Percentiles rank a stretch among this genome's conserved stretches.
Evolutionary conservation across 2,329 filamentous ascomycete species (phyloP).

Genomic region (Fusarium verticillioides): DNA sequence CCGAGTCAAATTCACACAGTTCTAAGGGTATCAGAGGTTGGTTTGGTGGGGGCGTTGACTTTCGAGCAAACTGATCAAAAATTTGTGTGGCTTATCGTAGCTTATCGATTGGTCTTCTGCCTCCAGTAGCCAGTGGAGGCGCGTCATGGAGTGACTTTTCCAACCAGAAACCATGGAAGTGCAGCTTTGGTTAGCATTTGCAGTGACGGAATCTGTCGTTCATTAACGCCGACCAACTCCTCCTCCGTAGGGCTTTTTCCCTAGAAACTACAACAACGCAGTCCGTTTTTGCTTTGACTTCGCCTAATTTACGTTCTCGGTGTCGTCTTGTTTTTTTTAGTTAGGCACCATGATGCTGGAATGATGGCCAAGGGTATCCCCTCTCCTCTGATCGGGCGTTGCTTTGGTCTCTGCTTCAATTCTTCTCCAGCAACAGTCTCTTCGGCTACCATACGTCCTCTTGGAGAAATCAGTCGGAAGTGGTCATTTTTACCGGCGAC

Average conservation of each 20-base stretch:
- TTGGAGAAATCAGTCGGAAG: conserved; percentile 20
- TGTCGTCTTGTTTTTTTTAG: conserved; percentile 37
- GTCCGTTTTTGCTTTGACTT: background rate
- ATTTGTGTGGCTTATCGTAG: conserved; percentile 55
- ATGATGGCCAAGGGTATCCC: conserved; percentile 56
- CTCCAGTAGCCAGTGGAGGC: conserved; percentile 33
- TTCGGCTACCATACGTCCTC: conserved; percentile 25
- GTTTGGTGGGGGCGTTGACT: conserved; percentile 40
- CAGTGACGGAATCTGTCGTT: conserved; percentile 33
- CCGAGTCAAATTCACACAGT: conserved; percentile 23
- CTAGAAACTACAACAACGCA: conserved; percentile 7
- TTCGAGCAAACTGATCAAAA: conserved; percentile 47
- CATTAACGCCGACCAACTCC: conserved; percentile 28
- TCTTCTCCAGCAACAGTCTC: conserved; percentile 40
- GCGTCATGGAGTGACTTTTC: conserved; percentile 55
- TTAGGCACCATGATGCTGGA: conserved; percentile 52
- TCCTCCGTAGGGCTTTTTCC: conserved; percentile 14
- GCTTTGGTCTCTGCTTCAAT: conserved; percentile 45
- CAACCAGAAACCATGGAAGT: conserved; percentile 30
- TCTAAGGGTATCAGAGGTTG: conserved; percentile 31
- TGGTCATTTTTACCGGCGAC: conserved; percentile 18
- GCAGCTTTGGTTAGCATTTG: conserved; percentile 23
- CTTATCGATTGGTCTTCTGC: conserved; percentile 53
- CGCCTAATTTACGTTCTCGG: conserved; percentile 23
- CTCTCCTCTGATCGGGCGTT: conserved; percentile 51